Percentiles rank a stretch among this genome's conserved stretches.
These are phyloP conservation scores for Coelastrella sp. DNA, from an alignment of 139 green algal genomes.

Conservation along the genomic window DNA sequence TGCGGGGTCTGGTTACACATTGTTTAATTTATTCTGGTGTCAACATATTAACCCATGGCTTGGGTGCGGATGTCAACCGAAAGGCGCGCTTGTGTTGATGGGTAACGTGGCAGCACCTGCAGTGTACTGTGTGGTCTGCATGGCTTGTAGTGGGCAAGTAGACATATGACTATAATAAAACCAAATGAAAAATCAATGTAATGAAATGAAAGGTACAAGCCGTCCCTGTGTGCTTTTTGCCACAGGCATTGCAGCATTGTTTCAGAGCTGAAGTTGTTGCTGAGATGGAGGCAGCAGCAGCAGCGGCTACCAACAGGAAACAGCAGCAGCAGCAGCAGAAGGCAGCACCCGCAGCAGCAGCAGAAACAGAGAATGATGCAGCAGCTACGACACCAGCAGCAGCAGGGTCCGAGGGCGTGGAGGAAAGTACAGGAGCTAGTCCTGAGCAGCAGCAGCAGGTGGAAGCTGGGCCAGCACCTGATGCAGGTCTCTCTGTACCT, in stretches of 20 bases:
- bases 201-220: background rate
- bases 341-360: background rate
- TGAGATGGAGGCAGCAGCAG: constrained; percentile 19
- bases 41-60: too few species aligned
- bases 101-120: too few species aligned
- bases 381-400: background rate
- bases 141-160: too few species aligned
- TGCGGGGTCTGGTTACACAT: too few species aligned
- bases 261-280: constrained; percentile 28
- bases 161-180: too few species aligned
- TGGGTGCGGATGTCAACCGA: too few species aligned
- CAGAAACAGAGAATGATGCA: background rate
- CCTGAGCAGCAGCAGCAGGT: background rate
- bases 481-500: background rate
- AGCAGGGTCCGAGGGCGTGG: background rate
- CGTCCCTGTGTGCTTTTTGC: background rate
- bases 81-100: too few species aligned
- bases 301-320: background rate
- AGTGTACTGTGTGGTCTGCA: too few species aligned
- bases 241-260: constrained; percentile 22
- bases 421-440: background rate
- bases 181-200: too few species aligned
- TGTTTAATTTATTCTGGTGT: too few species aligned
- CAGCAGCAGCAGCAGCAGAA: constrained; percentile 43
- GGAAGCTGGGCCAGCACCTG: too few species aligned